A percentile compares a stretch with the other conserved stretches of the same genome.
These are phyloP conservation scores for Ogataea minuta DNA, from an alignment of 805 yeast species.

Conservation along the genomic window DNA sequence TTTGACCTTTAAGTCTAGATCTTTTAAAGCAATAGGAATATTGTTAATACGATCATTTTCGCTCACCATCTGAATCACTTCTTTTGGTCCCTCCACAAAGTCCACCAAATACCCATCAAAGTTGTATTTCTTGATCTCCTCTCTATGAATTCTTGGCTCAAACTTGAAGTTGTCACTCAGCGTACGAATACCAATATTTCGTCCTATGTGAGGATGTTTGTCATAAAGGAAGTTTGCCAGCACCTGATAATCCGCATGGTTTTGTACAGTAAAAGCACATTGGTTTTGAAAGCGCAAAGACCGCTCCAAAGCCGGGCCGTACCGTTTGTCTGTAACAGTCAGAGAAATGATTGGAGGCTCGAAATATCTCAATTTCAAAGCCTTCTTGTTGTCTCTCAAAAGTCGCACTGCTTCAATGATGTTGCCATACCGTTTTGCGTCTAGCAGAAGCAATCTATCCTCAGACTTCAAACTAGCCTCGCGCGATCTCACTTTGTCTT, in stretches of 20 bases:
- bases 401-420: conserved; percentile 39
- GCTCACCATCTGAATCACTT: conserved; percentile 71
- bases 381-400: conserved; percentile 39
- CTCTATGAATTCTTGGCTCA: conserved; percentile 13
- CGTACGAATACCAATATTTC: conserved; percentile 59
- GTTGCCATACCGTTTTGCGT: conserved; percentile 28
- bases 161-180: conserved; percentile 17
- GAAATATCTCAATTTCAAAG: conserved; percentile 41
- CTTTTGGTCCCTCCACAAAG: conserved; percentile 66
- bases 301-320: conserved; percentile 57
- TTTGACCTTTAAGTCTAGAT: conserved; percentile 41
- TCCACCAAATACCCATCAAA: conserved; percentile 82
- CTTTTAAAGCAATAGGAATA: conserved; percentile 62
- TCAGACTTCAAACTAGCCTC: conserved; percentile 36
- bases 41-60: conserved; percentile 47
- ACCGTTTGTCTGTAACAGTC: conserved; percentile 45
- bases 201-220: conserved; percentile 24
- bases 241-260: conserved; percentile 46
- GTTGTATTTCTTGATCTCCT: conserved; percentile 45
- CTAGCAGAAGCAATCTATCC: conserved; percentile 52
- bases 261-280: conserved; percentile 61
- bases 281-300: conserved; percentile 53
- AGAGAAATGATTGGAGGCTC: conserved; percentile 78
- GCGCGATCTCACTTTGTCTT: conserved; percentile 15
- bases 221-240: conserved; percentile 45